These are phyloP conservation scores for Aspergillus heteromorphus DNA, from an alignment of 495 filamentous ascomycete species.

Conservation along the genomic window DNA sequence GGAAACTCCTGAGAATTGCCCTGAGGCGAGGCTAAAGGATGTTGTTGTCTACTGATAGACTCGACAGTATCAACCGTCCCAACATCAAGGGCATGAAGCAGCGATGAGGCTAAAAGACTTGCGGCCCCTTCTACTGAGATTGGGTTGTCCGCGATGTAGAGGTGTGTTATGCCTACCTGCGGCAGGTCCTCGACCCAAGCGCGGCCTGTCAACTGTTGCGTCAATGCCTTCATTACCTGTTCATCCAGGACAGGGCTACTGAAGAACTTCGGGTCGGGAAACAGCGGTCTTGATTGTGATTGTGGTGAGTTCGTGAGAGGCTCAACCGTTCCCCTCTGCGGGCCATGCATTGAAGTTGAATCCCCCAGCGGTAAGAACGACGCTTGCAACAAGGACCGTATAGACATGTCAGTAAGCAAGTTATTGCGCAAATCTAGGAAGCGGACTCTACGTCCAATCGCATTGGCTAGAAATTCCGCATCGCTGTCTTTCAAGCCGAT, in stretches of 20 bases:
- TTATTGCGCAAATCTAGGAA: conserved; percentile 59
- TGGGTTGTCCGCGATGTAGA: conserved; percentile 54
- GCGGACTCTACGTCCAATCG: conserved; percentile 47
- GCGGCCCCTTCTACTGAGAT: conserved; percentile 54
- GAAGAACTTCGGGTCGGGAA: conserved; percentile 15
- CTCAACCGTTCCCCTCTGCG: conserved; percentile 3
- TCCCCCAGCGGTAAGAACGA: conserved; percentile 37
- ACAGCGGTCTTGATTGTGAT: conserved; percentile 3
- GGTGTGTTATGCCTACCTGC: conserved; percentile 52
- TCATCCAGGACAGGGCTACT: conserved; percentile 43
- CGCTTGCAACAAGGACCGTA: conserved; percentile 45
- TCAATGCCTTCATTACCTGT: conserved; percentile 43
- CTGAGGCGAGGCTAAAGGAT: conserved; percentile 13
- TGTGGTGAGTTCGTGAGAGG: conserved; percentile 8
- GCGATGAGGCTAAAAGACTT: conserved; percentile 44
- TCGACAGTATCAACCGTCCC: conserved; percentile 39
- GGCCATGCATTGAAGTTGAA: not conserved
- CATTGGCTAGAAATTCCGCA: conserved; percentile 47
- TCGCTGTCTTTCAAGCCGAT: conserved; percentile 53
- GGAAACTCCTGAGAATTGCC: conserved; percentile 26
- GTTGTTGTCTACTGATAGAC: conserved; percentile 15
- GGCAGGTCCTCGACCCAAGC: conserved; percentile 50
- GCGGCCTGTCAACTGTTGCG: conserved; percentile 42
- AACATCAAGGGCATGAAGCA: conserved; percentile 50
- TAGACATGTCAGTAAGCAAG: conserved; percentile 49